Evolutionary conservation across 2,329 filamentous ascomycete genomes (phyloP).

Genomic region (Trichophyton benhamiae): DNA sequence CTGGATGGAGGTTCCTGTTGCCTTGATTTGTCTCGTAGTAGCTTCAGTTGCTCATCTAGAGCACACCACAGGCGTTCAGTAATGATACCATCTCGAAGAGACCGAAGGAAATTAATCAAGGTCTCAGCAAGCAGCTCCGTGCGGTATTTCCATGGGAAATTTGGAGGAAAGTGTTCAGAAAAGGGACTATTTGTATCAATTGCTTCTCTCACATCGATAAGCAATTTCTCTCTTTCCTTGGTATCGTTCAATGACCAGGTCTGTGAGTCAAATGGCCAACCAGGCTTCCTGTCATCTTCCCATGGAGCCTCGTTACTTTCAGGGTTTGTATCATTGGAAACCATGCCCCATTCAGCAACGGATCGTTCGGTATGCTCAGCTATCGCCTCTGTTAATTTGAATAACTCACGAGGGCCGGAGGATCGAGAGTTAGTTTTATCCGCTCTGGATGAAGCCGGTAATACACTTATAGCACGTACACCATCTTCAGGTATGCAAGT

Average conservation of each 20-base stretch:
- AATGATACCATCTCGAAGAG: slow-evolving; percentile 68
- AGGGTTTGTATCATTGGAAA: slow-evolving; percentile 22
- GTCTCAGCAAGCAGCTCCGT: slow-evolving; percentile 63
- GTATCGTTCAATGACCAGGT: slow-evolving; percentile 35
- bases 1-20: slow-evolving; percentile 31
- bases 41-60: slow-evolving; percentile 48
- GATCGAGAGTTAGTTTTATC: slow-evolving; percentile 40
- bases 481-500: slow-evolving; percentile 68
- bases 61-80: slow-evolving; percentile 57
- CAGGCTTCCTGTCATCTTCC: slow-evolving; percentile 34
- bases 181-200: slow-evolving; percentile 60
- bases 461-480: slow-evolving; percentile 52
- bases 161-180: slow-evolving; percentile 47
- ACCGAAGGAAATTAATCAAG: slow-evolving; percentile 60
- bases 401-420: slow-evolving; percentile 78
- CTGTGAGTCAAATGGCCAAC: slow-evolving; percentile 49
- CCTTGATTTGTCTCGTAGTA: slow-evolving; percentile 39
- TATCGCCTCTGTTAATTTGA: slow-evolving; percentile 74
- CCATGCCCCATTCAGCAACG: slow-evolving; percentile 53
- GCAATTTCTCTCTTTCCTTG: slow-evolving; percentile 32
- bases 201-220: slow-evolving; percentile 45
- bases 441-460: slow-evolving; percentile 16
- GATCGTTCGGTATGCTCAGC: slow-evolving; percentile 47
- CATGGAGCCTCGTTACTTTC: slow-evolving; percentile 39
- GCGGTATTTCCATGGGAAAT: slow-evolving; percentile 52